Base-by-base conservation (phyloP, 1,284 basidiomycete species). In the Microbotryum scabiosae region DNA sequence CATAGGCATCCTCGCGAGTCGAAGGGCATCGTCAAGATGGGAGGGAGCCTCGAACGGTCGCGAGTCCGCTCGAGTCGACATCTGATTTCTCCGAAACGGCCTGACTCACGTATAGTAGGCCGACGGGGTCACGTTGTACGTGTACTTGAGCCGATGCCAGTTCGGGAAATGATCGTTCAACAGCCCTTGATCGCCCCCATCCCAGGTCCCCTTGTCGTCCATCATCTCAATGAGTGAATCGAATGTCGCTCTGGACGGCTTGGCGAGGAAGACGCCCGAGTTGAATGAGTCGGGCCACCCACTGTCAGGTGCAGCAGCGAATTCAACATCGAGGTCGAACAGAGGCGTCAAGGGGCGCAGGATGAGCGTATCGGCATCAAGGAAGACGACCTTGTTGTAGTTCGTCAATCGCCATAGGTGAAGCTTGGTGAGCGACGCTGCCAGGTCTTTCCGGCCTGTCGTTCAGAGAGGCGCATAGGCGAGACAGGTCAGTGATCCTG, bases 211-310 rank as follows among this genome's bases (percentile, higher is more conserved):
- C 68, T 85, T 85, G 8, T 81, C 77, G 63, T 83, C 82, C 57
- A 88, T 81, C 57, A 93, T 79, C 16, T 80, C 76, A 62, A 79
- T 82, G 56, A 97, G 79, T 53, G 85, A 82, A 2, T 82, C 78
- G 74, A 96, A 97, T 69, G 91, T 91, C 57, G 84, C 82, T 67
- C 86, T 80, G 2, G 85, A 84, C 0, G 94, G 94, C 47, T 81
- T 82, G 51, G 93, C 77, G 59, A 97, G 89, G 78, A 98, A 83
- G 51, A 97, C 85, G 47, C 94, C 94, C 26, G 92, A 94, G 75
- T 97, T 98, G 80, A 98, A 97, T 63, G 94, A 92, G 75, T 98
- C 94, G 46, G 94, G 94, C 94, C 94, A 98, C 68, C 94, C 94
- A 32, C 90, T 88, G 75, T 98, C 94, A 6, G 94, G 90, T 20